These are phyloP conservation scores for Solanum okadae DNA, from an alignment of 257 asterid species.

Conservation along the genomic window DNA sequence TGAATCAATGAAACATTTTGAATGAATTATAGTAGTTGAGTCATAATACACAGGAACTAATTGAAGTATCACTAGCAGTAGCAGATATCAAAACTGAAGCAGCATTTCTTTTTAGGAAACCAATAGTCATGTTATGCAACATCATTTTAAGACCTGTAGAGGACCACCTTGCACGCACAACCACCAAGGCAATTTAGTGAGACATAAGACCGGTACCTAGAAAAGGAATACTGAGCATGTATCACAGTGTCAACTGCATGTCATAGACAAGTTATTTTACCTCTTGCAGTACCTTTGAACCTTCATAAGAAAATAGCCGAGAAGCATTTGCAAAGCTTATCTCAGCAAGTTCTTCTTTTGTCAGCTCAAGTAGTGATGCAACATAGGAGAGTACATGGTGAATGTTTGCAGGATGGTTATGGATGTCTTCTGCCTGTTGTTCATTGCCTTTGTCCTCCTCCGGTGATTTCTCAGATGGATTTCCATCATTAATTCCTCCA, in stretches of 20 bases:
- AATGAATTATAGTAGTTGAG: neutral
- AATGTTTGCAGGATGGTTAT: constrained; percentile 87
- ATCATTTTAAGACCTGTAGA: neutral
- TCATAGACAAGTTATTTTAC: neutral
- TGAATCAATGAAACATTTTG: neutral
- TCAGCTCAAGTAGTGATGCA: constrained; percentile 52
- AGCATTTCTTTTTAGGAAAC: neutral
- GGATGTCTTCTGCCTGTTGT: constrained; percentile 11
- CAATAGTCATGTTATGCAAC: neutral
- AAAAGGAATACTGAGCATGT: neutral
- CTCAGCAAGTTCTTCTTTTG: constrained; percentile 54
- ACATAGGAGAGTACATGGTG: constrained; percentile 67
- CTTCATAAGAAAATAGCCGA: constrained; percentile 67
- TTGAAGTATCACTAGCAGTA: neutral
- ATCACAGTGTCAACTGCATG: neutral
- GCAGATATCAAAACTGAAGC: neutral
- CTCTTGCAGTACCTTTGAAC: constrained; percentile 46
- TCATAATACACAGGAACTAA: neutral
- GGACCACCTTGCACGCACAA: neutral
- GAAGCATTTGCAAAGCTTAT: constrained; percentile 59
- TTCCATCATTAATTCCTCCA: neutral
- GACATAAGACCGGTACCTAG: neutral
- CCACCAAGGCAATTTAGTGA: neutral
- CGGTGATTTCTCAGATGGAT: neutral
- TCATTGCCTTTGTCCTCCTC: constrained; percentile 5